Percentiles rank a stretch among this genome's conserved stretches.
These are phyloP conservation scores for Lipomyces orientalis DNA, from an alignment of 805 yeast genomes.

Conservation along the genomic window DNA sequence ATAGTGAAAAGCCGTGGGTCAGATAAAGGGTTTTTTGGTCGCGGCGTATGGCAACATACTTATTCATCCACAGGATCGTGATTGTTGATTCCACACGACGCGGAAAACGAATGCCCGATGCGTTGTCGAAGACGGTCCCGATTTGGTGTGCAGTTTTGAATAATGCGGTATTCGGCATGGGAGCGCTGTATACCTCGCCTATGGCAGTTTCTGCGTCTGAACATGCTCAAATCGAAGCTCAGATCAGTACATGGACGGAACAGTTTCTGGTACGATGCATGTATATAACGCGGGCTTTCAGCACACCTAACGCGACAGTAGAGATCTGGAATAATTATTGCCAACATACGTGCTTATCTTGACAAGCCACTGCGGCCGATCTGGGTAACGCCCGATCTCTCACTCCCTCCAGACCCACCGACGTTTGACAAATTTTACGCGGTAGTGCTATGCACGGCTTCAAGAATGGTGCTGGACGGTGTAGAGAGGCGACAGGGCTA, in stretches of 20 bases:
- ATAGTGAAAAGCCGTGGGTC: conserved; percentile 53
- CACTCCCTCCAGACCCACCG: conserved; percentile 47
- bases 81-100: conserved; percentile 85
- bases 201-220: conserved; percentile 65
- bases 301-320: conserved; percentile 3
- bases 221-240: conserved; percentile 53
- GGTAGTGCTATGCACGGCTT: conserved; percentile 63
- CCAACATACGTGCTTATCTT: conserved; percentile 45
- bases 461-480: conserved; percentile 67
- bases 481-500: conserved; percentile 54
- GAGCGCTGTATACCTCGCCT: conserved; percentile 53
- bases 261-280: conserved; percentile 49
- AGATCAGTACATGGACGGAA: conserved; percentile 57
- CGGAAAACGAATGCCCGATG: conserved; percentile 86
- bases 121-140: conserved; percentile 84
- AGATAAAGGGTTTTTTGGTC: background rate
- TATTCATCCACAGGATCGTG: conserved; percentile 44
- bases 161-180: conserved; percentile 52
- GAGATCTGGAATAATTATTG: conserved; percentile 48
- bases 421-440: conserved; percentile 50
- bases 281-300: too few relatives aligned
- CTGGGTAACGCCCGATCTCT: conserved; percentile 68
- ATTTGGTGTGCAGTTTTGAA: conserved; percentile 89
- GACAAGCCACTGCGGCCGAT: conserved; percentile 65
- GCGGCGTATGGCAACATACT: background rate